Conservation (phyloP, 495 filamentous ascomycete genomes). For the Neurospora tetrasperma region DNA sequence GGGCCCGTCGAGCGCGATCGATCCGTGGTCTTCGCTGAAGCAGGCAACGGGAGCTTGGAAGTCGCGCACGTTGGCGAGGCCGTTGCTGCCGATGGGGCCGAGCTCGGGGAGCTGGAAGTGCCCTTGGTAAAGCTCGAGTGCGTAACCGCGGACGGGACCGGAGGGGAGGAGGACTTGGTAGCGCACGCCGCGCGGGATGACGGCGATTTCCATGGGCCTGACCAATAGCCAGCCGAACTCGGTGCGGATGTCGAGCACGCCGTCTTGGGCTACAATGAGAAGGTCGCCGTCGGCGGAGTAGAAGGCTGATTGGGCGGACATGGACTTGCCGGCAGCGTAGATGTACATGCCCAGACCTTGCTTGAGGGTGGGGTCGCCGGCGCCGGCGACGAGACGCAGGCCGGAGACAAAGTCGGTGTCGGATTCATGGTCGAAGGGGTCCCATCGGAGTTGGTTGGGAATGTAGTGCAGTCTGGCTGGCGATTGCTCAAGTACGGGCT, state of each 20-base stretch:
- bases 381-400: constrained; percentile 66
- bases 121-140: constrained; percentile 76
- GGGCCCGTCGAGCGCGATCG: constrained; percentile 27
- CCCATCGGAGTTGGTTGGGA: constrained; percentile 87
- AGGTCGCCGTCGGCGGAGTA: constrained; percentile 90
- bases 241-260: constrained; percentile 74
- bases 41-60: constrained; percentile 75
- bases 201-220: constrained; percentile 78
- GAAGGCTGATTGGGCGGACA: constrained; percentile 65
- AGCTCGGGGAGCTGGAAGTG: constrained; percentile 81
- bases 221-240: constrained; percentile 77
- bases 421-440: constrained; percentile 67
- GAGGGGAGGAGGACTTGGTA: constrained; percentile 58
- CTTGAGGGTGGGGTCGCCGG: constrained; percentile 75
- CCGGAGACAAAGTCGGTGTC: constrained; percentile 68
- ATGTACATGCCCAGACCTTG: constrained; percentile 71
- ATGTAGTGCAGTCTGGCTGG: constrained; percentile 49
- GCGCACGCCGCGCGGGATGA: constrained; percentile 76
- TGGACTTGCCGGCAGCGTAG: constrained; percentile 72
- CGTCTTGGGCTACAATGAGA: constrained; percentile 75
- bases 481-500: not conserved
- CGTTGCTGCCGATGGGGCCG: constrained; percentile 79
- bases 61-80: constrained; percentile 79
- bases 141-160: constrained; percentile 68
- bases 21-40: constrained; percentile 52